Evolutionary conservation across 345 rosid genomes (phyloP).

Genomic region (Brassica nigra): DNA sequence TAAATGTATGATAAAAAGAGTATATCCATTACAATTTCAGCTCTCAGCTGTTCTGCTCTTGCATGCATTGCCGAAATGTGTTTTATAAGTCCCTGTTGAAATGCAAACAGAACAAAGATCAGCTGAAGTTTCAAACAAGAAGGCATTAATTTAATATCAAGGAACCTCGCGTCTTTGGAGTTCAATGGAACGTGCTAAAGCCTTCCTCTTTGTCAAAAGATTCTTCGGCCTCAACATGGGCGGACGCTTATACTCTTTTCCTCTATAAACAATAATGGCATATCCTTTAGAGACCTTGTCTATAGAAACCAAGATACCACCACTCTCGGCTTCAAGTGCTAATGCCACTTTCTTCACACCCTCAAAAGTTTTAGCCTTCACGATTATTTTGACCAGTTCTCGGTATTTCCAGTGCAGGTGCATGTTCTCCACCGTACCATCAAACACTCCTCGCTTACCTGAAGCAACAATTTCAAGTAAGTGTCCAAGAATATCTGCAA

Average conservation of each 20-base stretch:
- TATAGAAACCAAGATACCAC: constrained; percentile 83
- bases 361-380: constrained; percentile 76
- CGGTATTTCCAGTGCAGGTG: constrained; percentile 98
- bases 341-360: constrained; percentile 80
- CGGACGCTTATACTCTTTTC: constrained; percentile 83
- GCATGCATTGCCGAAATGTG: constrained; percentile 59
- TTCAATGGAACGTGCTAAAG: constrained; percentile 95
- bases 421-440: constrained; percentile 97
- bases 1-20: constrained; percentile 11
- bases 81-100: constrained; percentile 70
- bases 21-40: constrained; percentile 60
- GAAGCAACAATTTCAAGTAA: constrained; percentile 35
- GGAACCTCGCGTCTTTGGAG: constrained; percentile 88
- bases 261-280: constrained; percentile 78
- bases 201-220: constrained; percentile 93
- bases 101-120: constrained; percentile 36
- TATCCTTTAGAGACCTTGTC: constrained; percentile 92
- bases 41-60: constrained; percentile 63
- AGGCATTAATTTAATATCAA: neutral
- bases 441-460: constrained; percentile 96
- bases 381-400: constrained; percentile 75
- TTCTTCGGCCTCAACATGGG: constrained; percentile 76
- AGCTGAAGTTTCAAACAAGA: constrained; percentile 17
- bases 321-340: constrained; percentile 96
- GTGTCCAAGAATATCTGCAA: constrained; percentile 1